Conservation (phyloP, 768 basidiomycete species). For the Russula emetica region DNA sequence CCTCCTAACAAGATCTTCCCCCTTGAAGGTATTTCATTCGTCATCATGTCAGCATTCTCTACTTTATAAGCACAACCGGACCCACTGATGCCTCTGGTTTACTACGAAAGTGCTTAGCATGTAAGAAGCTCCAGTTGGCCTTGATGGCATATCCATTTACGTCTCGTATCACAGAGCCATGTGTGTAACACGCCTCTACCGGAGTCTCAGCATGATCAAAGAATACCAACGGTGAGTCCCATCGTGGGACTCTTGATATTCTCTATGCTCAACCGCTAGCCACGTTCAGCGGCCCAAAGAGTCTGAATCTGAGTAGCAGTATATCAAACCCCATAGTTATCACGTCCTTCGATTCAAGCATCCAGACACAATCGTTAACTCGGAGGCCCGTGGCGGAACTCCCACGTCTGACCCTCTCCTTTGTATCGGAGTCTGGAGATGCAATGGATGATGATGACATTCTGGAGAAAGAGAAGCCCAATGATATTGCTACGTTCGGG, state of each 20-base stretch:
- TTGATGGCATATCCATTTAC: not conserved
- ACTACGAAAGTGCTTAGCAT: slow-evolving; percentile 9
- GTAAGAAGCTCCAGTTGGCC: slow-evolving; percentile 1
- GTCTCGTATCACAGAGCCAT: slow-evolving; percentile 10
- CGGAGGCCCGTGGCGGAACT: too few relatives aligned
- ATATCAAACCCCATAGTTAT: not conserved
- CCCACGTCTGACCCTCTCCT: not conserved
- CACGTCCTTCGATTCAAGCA: not conserved
- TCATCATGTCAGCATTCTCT: slow-evolving; percentile 13
- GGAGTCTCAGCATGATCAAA: slow-evolving; percentile 1
- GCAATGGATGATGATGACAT: not conserved
- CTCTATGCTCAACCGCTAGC: not conserved
- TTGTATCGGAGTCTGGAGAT: not conserved
- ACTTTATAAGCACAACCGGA: not conserved
- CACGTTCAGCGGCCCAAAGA: not conserved
- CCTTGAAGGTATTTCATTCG: slow-evolving; percentile 17
- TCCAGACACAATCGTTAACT: not conserved
- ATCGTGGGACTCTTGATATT: not conserved
- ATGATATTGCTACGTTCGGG: not conserved
- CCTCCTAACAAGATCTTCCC: not conserved
- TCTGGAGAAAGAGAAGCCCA: too few relatives aligned
- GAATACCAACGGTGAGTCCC: slow-evolving; percentile 5
- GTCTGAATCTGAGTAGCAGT: not conserved
- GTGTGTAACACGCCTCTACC: slow-evolving; percentile 20
- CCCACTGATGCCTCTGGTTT: not conserved